Percentiles rank a stretch among this genome's conserved stretches.
These are phyloP conservation scores for Hypoxylon sp. DNA, from an alignment of 2,329 filamentous ascomycete genomes.

Conservation along the genomic window DNA sequence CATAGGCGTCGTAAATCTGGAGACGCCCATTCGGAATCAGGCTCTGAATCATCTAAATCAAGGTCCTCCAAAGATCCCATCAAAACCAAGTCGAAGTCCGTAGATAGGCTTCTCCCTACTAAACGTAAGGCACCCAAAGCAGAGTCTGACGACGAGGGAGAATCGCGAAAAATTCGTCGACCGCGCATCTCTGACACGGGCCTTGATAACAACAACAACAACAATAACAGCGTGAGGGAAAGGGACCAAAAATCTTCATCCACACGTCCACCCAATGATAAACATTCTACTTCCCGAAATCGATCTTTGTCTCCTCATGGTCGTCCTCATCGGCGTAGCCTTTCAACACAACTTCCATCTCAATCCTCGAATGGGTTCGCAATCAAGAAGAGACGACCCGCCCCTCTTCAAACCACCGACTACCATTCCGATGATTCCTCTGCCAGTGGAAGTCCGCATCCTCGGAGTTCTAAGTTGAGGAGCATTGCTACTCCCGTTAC, in stretches of 20 bases:
- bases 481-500: constrained; percentile 69
- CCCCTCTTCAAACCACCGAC: constrained; percentile 73
- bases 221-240: constrained; percentile 47
- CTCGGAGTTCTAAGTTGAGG: constrained; percentile 71
- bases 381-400: constrained; percentile 74
- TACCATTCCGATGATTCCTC: constrained; percentile 79
- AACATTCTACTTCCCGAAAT: constrained; percentile 53
- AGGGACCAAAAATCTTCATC: constrained; percentile 54
- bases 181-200: constrained; percentile 65
- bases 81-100: constrained; percentile 64
- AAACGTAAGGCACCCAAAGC: constrained; percentile 69
- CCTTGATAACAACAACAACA: constrained; percentile 51
- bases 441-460: constrained; percentile 71
- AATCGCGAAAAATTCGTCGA: constrained; percentile 68
- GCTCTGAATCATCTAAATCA: constrained; percentile 67
- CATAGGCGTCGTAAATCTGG: constrained; percentile 60
- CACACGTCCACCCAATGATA: constrained; percentile 55
- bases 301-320: constrained; percentile 73
- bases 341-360: constrained; percentile 73
- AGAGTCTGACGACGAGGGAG: constrained; percentile 72
- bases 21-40: constrained; percentile 65
- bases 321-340: constrained; percentile 73
- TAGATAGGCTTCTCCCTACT: constrained; percentile 63
- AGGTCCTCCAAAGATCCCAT: constrained; percentile 62
- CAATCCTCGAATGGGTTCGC: constrained; percentile 68